These are phyloP conservation scores for Pulveroboletus ravenelii DNA, from an alignment of 768 basidiomycete species.

Conservation along the genomic window DNA sequence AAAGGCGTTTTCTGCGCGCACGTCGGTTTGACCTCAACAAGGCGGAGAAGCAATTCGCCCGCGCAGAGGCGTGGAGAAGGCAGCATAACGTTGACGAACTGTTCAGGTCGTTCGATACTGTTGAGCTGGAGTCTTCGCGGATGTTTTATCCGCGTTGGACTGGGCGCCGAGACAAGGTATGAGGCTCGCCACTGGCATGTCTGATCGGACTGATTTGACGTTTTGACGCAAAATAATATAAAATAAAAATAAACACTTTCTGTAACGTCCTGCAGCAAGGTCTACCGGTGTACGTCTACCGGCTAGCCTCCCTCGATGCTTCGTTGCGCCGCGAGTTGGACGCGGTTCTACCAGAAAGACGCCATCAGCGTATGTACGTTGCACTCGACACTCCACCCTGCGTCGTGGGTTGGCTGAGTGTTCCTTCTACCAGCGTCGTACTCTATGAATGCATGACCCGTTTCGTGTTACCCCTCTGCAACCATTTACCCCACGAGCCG, in stretches of 20 bases:
- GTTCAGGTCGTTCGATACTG: conserved; percentile 51
- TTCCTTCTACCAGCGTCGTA: conserved; percentile 43
- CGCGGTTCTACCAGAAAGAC: conserved; percentile 45
- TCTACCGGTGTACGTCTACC: conserved; percentile 72
- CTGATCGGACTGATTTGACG: background rate
- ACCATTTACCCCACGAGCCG: conserved; percentile 50
- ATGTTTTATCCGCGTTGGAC: conserved; percentile 80
- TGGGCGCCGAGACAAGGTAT: conserved; percentile 69
- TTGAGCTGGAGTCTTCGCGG: conserved; percentile 56
- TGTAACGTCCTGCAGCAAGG: conserved; percentile 44
- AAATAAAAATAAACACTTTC: background rate
- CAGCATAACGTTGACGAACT: conserved; percentile 58
- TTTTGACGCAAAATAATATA: background rate
- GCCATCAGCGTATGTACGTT: conserved; percentile 68
- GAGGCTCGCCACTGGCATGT: background rate
- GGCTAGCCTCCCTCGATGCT: conserved; percentile 52
- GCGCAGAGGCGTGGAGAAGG: conserved; percentile 64
- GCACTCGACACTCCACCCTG: background rate
- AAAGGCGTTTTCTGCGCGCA: conserved; percentile 80
- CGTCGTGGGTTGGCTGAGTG: background rate
- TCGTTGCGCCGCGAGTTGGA: conserved; percentile 58
- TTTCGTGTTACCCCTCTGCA: conserved; percentile 63
- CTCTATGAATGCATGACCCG: conserved; percentile 65
- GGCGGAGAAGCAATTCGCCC: conserved; percentile 68
- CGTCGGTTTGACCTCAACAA: conserved; percentile 57